Base-by-base conservation (phyloP, 1,284 basidiomycete genomes). In the Tylopilus sp. region DNA sequence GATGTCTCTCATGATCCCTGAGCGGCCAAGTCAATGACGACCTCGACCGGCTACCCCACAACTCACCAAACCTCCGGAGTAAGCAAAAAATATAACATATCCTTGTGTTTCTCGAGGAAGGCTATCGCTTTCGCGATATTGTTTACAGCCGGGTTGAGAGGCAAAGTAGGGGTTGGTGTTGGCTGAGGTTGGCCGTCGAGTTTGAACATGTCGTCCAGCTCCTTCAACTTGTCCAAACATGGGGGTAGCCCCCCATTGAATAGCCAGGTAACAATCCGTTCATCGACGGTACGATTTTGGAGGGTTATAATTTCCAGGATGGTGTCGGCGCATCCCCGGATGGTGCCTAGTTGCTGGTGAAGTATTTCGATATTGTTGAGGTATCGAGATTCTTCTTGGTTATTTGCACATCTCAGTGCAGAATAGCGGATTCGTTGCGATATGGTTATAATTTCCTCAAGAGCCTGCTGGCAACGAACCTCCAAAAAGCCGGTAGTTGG, bases 221-320 rank as follows among this genome's bases (percentile, higher is more conserved):
- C 55, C 36, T 62, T 52, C 26, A 62, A 32, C 24, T 41, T 41
- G 36, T 18, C 29, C 15, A 53, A 26, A 15, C 61, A 62, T 13
- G 32, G 36, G 51, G 2, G 52, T 12, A 9, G 61, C 16, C 44
- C 52, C 19, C 51, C 32, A 16, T 39, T 22, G 32, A 44, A 29
- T 13, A 57, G 6, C 61, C 61, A 62, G 12, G 41, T 19, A 3
- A 22, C 26, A 7, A 62, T 26, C n/a, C 51, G 10, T 22, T 53
- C 56, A 36, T 58, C 56, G 29, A 58, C 16, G 32, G 19, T 36
- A 18, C 53, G n/a, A 26, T 53, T 32, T 44, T 44, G 41, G 41
- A 44, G 41, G 41, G 41, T 44, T 44, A 44, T 44, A 44, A 29
- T 44, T 22, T 33, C 53, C 5, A 61, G 15, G 22, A 61, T 49